Evolutionary conservation across 805 yeast species (phyloP), one percentile per base, ranked within the genome.

Genomic region (Teunomyces tritomae): DNA sequence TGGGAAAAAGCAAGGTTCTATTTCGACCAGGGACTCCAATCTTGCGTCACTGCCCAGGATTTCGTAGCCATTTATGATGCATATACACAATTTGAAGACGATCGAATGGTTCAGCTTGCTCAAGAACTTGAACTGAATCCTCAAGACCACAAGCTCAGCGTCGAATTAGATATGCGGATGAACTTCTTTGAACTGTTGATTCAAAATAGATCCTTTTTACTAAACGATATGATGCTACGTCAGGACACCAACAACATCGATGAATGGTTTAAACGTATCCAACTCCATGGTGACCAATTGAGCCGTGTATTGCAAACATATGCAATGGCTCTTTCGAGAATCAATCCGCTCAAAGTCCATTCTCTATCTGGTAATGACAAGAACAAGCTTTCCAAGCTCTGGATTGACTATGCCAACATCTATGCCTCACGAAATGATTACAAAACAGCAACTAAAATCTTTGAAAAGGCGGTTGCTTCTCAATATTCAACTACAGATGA

Each of bases 401-500:
- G 97, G 97, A 68, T 79, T 4, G 65, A 73, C 3, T 90, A 87
- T 62, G 87, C 96, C 0, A 62, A 68, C 28, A 62, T 85, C 2
- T 90, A 88, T 65, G 82, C 83, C 43, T 65, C 70, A 1, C 69
- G 76, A 39, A 70, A 70, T 0, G 89, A 87, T 54, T 52, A 75
- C 8, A 70, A 68, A 13, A 79, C 87, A 0, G 89, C 91, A 0
- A 66, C 86, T 52, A 70, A 78, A 13, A 77, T 90, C 5, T 79
- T 77, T 47, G 79, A 81, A 32, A 83, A 83, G 43, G 84, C 92
- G 0, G 69, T 81, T 1, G 81, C 82, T 47, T 91, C 90, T 0
- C 91, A 90, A 5, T 89, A 77, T 64, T 75, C 70, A 24, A 65
- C 74, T 11, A 66, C 81, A 0, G 78, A 79, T 17, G 96, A 89